These are phyloP conservation scores for Aureobasidium sp. DNA, from an alignment of 2,329 filamentous ascomycete genomes.

Conservation along the genomic window DNA sequence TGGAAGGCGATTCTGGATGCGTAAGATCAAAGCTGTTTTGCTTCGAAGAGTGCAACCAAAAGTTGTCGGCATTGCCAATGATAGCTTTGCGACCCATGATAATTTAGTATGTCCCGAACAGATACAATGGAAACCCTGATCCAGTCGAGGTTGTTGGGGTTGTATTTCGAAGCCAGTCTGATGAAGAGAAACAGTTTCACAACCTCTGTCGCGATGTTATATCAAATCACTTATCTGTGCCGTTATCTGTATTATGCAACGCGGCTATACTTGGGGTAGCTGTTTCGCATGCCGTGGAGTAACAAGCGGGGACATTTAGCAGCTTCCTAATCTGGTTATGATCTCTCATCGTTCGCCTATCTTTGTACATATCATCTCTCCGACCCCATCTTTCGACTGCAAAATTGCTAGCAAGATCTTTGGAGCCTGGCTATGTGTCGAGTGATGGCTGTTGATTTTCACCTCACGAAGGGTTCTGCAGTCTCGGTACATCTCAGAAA, in stretches of 20 bases:
- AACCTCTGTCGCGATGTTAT: not conserved
- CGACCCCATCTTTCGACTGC: not conserved
- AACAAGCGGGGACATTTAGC: not conserved
- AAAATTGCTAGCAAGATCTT: not conserved
- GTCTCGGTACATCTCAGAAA: too few relatives aligned
- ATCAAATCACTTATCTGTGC: not conserved
- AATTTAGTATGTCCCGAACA: not conserved
- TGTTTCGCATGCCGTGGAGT: not conserved
- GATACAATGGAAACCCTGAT: not conserved
- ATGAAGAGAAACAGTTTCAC: not conserved
- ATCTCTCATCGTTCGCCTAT: not conserved
- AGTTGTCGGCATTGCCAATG: slow-evolving; percentile 36
- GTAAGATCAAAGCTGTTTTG: slow-evolving; percentile 41
- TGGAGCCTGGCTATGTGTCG: not conserved
- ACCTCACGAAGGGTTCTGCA: not conserved
- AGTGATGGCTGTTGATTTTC: not conserved
- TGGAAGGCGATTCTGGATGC: slow-evolving; percentile 29
- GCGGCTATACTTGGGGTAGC: not conserved
- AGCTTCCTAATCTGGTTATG: slow-evolving; percentile 5
- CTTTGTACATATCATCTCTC: not conserved
- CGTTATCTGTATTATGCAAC: not conserved
- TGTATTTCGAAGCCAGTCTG: not conserved
- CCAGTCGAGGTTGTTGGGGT: not conserved
- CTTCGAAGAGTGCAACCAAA: slow-evolving; percentile 40
- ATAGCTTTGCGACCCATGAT: slow-evolving; percentile 27